Percentiles rank a stretch among this genome's conserved stretches.
Evolutionary conservation across 345 rosid genomes (phyloP).

Genomic region (Eucalyptus leucophloia): DNA sequence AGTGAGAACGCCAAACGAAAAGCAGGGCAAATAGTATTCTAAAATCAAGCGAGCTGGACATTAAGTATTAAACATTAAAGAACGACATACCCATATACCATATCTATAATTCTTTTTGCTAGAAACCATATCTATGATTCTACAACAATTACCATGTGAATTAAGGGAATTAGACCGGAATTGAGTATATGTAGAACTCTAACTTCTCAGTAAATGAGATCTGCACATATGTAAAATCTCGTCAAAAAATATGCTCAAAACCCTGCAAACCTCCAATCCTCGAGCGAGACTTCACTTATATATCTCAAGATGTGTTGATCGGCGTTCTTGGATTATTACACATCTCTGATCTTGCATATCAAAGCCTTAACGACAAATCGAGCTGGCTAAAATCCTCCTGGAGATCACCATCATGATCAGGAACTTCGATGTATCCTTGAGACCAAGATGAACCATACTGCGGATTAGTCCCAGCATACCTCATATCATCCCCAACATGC

Average conservation of each 20-base stretch:
- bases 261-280: background rate
- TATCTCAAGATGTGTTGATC: background rate
- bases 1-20: background rate
- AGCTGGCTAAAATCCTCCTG: conserved; percentile 17
- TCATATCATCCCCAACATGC: background rate
- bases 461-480: background rate
- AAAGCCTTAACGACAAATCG: conserved; percentile 79
- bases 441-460: background rate
- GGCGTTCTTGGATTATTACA: background rate
- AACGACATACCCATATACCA: background rate
- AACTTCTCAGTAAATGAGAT: background rate
- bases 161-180: background rate
- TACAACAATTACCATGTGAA: background rate
- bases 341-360: background rate
- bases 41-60: background rate
- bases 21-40: background rate
- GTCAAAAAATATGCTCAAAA: background rate
- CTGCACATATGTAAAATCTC: background rate
- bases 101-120: background rate
- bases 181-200: background rate
- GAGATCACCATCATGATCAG: background rate
- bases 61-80: background rate
- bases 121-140: background rate
- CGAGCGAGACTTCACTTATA: background rate
- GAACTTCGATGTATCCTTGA: background rate